Evolutionary conservation across 192 early-diverging fungal genomes (phyloP), one percentile per base, ranked within the genome.

Genomic region (Spizellomyces punctatus): DNA sequence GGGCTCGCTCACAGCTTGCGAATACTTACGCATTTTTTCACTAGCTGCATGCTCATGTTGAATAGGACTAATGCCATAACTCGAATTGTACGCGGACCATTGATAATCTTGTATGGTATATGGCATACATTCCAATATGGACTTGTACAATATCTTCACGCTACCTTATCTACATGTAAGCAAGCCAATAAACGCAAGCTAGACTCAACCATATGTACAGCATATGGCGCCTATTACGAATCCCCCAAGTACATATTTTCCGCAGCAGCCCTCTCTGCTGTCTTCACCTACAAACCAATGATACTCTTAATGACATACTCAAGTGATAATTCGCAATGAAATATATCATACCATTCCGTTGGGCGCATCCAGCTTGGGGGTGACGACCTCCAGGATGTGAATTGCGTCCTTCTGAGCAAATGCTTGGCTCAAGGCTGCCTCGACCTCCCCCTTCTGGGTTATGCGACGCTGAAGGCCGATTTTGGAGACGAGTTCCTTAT

Each of bases 351-450:
- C 71, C 47, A 85, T 68, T 55, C 81, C 80, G 48, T 68, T 48
- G 16, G 83, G 83, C 27, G 77, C 82, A 70, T 85, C 83, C 56
- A 77, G 66, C 63, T 71, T 61, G 58, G 72, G 71, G 77, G 84
- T 82, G 16, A 84, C 68, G n/a, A 85, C 42, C 73, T 85, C 83
- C 8, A 85, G 19, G 44, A 85, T 71, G 46, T 83, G 82, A 27
- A 85, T 84, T 12, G 64, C 56, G 59, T 79, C 65, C 6, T 12
- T 60, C 47, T 83, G 66, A 8, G 17, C 22, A 21, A 57, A 71
- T 14, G 75, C 71, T 21, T 64, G 57, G 10, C 54, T 44, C 64
- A 85, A 74, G 10, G 69, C 78, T 8, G 52, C 48, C 49, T 80
- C 83, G 19, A 85, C 73, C 46, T 85, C 82, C 17, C 69, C 19